A percentile compares a stretch with the other conserved stretches of the same genome.
These are phyloP conservation scores for Neurospora sp. DNA, from an alignment of 495 filamentous ascomycete genomes.

Conservation along the genomic window DNA sequence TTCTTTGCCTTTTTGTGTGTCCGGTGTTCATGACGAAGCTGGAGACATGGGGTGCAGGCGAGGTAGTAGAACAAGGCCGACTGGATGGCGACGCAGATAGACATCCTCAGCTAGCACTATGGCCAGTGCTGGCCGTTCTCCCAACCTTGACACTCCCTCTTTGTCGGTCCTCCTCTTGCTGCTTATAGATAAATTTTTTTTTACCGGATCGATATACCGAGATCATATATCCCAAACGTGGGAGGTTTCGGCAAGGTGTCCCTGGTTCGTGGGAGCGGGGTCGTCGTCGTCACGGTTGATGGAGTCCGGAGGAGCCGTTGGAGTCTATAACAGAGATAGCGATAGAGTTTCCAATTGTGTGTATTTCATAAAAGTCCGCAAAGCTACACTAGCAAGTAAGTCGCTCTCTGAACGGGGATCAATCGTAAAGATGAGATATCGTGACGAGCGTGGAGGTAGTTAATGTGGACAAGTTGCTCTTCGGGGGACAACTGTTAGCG, in stretches of 20 bases:
- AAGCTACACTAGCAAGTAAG: background rate
- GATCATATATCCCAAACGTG: background rate
- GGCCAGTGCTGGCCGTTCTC: background rate
- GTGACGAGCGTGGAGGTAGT: background rate
- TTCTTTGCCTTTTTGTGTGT: conserved; percentile 53
- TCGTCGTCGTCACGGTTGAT: background rate
- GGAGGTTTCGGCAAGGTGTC: background rate
- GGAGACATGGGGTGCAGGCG: conserved; percentile 71
- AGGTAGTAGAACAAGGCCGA: conserved; percentile 81
- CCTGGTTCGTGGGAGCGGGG: background rate
- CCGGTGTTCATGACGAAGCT: conserved; percentile 51
- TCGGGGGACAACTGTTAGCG: background rate
- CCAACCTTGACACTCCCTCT: background rate
- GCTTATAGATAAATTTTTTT: background rate
- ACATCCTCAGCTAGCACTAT: conserved; percentile 31
- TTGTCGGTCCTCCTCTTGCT: background rate
- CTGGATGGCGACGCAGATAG: conserved; percentile 48
- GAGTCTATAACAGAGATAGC: background rate
- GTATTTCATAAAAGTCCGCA: background rate
- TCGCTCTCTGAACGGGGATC: background rate
- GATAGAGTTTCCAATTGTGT: background rate
- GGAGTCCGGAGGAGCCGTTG: background rate
- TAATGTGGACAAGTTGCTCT: background rate
- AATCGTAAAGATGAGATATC: background rate
- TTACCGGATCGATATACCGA: background rate